Conservation (phyloP, 108 stramenopile genomes). For the Cyclostephanos tholiformis region DNA sequence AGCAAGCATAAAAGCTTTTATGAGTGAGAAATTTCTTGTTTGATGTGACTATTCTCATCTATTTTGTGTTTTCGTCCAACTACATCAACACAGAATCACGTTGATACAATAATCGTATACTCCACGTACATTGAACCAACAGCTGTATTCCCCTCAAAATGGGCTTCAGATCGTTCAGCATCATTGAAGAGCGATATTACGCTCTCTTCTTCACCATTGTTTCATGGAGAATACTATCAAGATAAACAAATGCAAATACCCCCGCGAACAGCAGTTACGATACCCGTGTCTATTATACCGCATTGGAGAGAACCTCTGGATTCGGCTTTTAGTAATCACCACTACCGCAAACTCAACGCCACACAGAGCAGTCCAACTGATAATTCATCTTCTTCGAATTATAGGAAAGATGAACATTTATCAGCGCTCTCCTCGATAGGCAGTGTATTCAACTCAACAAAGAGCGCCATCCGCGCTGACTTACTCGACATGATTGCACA, state of each 20-base stretch:
- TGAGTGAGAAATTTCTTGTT: background rate
- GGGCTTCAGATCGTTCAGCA: slow-evolving; percentile 11
- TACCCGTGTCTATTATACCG: slow-evolving; percentile 46
- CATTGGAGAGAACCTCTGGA: slow-evolving; percentile 28
- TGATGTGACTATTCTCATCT: background rate
- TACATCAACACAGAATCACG: slow-evolving; percentile 25
- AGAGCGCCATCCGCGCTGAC: slow-evolving; percentile 28
- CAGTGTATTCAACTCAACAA: slow-evolving; percentile 1
- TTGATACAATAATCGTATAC: slow-evolving; percentile 29
- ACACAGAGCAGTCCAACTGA: background rate
- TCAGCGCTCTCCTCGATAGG: background rate
- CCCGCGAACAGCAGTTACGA: slow-evolving; percentile 22
- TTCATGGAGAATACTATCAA: slow-evolving; percentile 15
- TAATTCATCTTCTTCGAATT: background rate
- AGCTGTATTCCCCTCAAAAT: slow-evolving; percentile 28
- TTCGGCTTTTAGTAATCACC: slow-evolving; percentile 12
- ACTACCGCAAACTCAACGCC: background rate
- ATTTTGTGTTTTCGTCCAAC: slow-evolving; percentile 3
- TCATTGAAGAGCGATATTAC: slow-evolving; percentile 6
- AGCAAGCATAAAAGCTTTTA: background rate
- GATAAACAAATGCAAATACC: slow-evolving; percentile 28
- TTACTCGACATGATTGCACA: slow-evolving; percentile 25
- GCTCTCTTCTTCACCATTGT: slow-evolving; percentile 12
- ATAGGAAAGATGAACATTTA: slow-evolving; percentile 3
- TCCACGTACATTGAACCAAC: slow-evolving; percentile 49